Evolutionary conservation across 2,329 filamentous ascomycete species (phyloP), one percentile per base, ranked within the genome.

Genomic region (Thielaviopsis euricoi): DNA sequence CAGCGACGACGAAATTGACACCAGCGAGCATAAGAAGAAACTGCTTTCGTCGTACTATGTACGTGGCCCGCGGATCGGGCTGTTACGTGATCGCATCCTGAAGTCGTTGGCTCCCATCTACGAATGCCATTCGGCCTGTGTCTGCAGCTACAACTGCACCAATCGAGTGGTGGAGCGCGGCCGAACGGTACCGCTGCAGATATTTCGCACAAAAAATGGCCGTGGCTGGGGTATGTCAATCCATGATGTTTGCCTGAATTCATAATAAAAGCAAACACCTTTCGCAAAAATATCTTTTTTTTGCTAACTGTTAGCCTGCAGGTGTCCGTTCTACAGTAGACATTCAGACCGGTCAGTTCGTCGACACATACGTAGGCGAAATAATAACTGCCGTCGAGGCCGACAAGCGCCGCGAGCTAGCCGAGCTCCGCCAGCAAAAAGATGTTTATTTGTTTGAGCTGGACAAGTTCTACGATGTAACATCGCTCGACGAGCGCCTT

Each of bases 381-480:
- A 73, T 86, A 58, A 82, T 87, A 63, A 83, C 81, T 1, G 73
- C 76, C 0, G 64, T 68, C 1, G 82, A 90, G 69, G 86, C 87
- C 0, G 76, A 82, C 17, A 71, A 73, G 1, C 81, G 88, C 2
- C 83, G 87, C 6, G 71, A 73, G 1, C 70, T 73, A 0, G 77
- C 81, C 1, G 72, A 74, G 29, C 69, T 78, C 2, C 76, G 77
- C 0, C 74, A 79, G 60, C 75, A 76, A n/a, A 90, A 90, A 64
- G 82, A 86, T 22, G 81, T 86, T 0, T 93, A 93, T 63, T 76
- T 93, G 1, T 93, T 91, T 67, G 81, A 78, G 1, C 79, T 94
- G 1, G 88, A 94, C 72, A 93, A 93, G 66, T 91, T 90, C 66
- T 79, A 74, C 0, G 77, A 85, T 57, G 70, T 74, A 0, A 64